Base-by-base conservation (phyloP, 1,284 basidiomycete genomes). In the Mycosarcoma mackinlayi region DNA sequence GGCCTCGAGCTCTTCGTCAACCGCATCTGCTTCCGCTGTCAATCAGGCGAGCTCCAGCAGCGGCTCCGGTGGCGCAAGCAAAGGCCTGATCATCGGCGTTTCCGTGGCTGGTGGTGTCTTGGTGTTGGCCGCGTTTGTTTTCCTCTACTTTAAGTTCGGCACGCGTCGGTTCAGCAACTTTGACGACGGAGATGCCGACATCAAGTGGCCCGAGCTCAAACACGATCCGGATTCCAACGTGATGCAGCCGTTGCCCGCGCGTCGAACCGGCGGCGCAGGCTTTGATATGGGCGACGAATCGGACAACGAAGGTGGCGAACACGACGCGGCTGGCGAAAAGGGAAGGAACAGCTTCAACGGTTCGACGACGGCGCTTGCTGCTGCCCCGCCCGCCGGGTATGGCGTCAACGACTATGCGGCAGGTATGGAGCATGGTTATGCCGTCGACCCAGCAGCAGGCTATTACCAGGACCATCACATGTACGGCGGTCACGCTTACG, bases 181-280 rank as follows among this genome's bases (percentile, higher is more conserved):
- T 41, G 63, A 80, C 18, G 73, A 75, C 35, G 66, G 70, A 10
- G 62, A 78, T 56, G 71, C 70, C 14, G 80, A 81, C 37, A 82
- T 82, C 65, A 75, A 75, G 51, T 82, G 79, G 79, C 80, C 80
- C 23, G 80, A 82, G 45, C 67, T 82, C 27, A 76, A 76, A 41
- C 55, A 68, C 10, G 80, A 82, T 39, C 68, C 73, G 3, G 74
- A 78, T 55, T 52, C 58, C 2, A 71, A 76, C 19, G 72, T 74
- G 4, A 72, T 75, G 54, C 77, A 78, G 48, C 79, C 78, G 1
- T 52, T 81, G n/a, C 75, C 80, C 6, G 79, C 80, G 21, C 55
- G 78, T 8, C 53, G 74, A 13, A 80, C 79, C 4, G 78, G 78
- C 18, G 77, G 77, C 35, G 79, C 80, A 6, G 79, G 80, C 3